Base-by-base conservation (phyloP, 768 basidiomycete genomes). In the Sporobolomyces phaffii region DNA sequence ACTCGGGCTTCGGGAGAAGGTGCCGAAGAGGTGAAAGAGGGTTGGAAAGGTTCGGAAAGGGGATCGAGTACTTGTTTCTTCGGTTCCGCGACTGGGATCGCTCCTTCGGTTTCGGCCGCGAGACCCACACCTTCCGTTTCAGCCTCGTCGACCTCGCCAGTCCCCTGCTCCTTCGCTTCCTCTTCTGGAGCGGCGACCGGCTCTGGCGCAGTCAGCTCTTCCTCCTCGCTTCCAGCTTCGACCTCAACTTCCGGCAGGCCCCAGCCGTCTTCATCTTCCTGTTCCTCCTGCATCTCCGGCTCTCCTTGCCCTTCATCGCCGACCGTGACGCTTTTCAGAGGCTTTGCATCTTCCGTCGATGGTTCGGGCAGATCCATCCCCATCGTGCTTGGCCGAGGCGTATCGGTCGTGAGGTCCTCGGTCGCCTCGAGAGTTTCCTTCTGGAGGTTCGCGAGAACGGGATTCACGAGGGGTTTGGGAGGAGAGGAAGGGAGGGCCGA, bases 31-130 rank as follows among this genome's bases (percentile, higher is more conserved):
- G 15, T 18, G 56, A 58, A 58, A n/a, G n/a, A n/a, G n/a, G n/a
- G n/a, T n/a, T n/a, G n/a, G n/a, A n/a, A n/a, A 4, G 56, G 56
- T 47, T 58, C 56, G 10, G 56, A 58, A 22, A 58, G 56, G 6
- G 56, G 56, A 18, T 58, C 36, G 41, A 58, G 54, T 24, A 44
- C 11, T 7, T 18, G 24, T 36, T 29, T 57, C n/a, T n/a, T n/a
- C 34, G 53, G 38, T 36, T 52, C 49, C 34, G 29, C 31, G 10
- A 3, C n/a, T 13, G 53, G 38, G 4, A 18, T 41, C 13, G n/a
- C 20, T 40, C 5, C 36, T 5, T 9, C 53, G 40, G n/a, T 6
- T 28, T 28, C 47, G 9, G 24, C 47, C 47, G 28, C n/a, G n/a
- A n/a, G n/a, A n/a, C n/a, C n/a, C n/a, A 24, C 38, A 9, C 17